Evolutionary conservation across 2,329 filamentous ascomycete genomes (phyloP), one percentile per base, ranked within the genome.

Genomic region (Aspergillus chevalieri): DNA sequence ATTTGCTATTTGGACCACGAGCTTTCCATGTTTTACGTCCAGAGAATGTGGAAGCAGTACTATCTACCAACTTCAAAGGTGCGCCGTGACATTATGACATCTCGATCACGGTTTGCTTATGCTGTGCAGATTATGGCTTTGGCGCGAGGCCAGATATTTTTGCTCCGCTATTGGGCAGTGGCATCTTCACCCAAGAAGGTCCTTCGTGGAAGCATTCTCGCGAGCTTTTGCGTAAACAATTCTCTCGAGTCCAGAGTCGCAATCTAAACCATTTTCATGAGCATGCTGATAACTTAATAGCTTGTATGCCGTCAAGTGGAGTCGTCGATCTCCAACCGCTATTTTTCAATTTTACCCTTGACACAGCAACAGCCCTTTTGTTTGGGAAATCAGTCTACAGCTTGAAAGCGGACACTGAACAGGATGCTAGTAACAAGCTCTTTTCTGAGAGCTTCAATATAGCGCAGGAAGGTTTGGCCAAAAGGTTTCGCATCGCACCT

Each of bases 301-400:
- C 22, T 2, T 52, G 24, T 24, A 21, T 65, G 1, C 51, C 54
- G 3, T 59, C 60, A 2, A 51, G 59, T 24, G 53, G 55, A 2
- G 41, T 56, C 8, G 38, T 65, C n/a, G 52, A 58, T 26, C 48
- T 74, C 0, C 61, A 71, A 48, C 65, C 67, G 0, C 55, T 72
- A 0, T 73, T 74, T 49, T 70, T 71, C 52, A 58, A 63, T 24
- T 53, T 70, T 36, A 73, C 68, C 1, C 54, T 72, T 12, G 67
- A 71, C 30, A 66, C 66, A 0, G 64, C 68, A 1, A 71, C 64
- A 1, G 65, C 66, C 12, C 63, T 71, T 10, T 57, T 71, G 2
- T 71, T 71, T 39, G 69, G 68, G 10, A 57, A 65, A 49, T 63
- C 64, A 22, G 60, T 55, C 43, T 44, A 48, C 39, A 47, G 45